A percentile compares a stretch with the other conserved stretches of the same genome.
These are phyloP conservation scores for Oryza punctata DNA, from an alignment of 176 grass and related monocot genomes.

Conservation along the genomic window DNA sequence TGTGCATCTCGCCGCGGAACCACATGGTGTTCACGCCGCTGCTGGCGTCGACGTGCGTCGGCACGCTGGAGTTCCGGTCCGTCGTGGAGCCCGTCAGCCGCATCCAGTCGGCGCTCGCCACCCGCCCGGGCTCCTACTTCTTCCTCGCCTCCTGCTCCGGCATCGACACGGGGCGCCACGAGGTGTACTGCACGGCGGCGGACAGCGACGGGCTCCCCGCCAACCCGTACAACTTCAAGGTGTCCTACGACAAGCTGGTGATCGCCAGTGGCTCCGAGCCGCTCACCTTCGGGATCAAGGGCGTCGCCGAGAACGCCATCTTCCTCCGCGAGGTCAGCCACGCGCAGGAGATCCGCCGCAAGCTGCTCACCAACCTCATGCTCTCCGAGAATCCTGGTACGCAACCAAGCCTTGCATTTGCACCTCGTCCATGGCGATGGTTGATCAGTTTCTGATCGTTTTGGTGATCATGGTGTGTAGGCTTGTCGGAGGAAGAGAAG, in stretches of 20 bases:
- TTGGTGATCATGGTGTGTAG: constrained; percentile 33
- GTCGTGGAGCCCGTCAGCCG: constrained; percentile 86
- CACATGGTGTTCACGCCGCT: constrained; percentile 99
- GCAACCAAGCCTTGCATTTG: too few species aligned
- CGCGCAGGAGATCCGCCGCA: constrained; percentile 87
- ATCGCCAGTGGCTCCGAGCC: constrained; percentile 85
- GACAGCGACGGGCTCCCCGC: constrained; percentile 34
- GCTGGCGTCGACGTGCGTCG: constrained; percentile 90
- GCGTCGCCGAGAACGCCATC: constrained; percentile 80
- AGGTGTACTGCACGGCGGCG: constrained; percentile 71
- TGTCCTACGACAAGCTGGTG: constrained; percentile 94
- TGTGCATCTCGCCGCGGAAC: constrained; percentile 92
- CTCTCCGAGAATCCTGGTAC: constrained; percentile 72
- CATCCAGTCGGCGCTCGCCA: constrained; percentile 78
- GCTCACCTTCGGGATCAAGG: constrained; percentile 84
- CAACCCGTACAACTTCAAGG: constrained; percentile 71
- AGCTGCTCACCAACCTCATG: constrained; percentile 90
- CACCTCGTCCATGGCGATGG: background rate
- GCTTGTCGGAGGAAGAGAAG: constrained; percentile 75
- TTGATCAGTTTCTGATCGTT: background rate
- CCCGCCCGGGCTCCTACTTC: constrained; percentile 73
- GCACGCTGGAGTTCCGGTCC: constrained; percentile 87
- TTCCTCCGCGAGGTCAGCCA: constrained; percentile 93
- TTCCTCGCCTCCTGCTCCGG: constrained; percentile 65
- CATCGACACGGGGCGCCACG: constrained; percentile 66